Percentiles rank a stretch among this genome's conserved stretches.
phyloP scores from a whole-genome alignment of 495 filamentous ascomycete genomes.

The Annulohypoxylon nitens region DNA sequence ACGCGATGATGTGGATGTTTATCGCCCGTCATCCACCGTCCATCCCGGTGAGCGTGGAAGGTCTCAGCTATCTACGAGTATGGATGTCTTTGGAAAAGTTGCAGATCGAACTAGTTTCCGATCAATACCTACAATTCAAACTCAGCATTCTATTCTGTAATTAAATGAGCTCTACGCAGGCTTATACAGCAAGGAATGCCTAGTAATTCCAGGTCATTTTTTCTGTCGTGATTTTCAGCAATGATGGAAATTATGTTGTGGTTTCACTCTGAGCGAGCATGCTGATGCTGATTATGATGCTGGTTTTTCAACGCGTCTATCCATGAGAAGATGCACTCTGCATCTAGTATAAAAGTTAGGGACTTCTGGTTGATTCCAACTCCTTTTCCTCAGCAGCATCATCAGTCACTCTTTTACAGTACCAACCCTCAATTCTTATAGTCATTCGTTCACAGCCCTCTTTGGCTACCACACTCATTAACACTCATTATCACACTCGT shows the following conservation, averaged over 20 bases:
- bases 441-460: slow-evolving; percentile 43
- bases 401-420: slow-evolving; percentile 32
- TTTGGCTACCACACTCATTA: slow-evolving; percentile 45
- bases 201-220: slow-evolving; percentile 45
- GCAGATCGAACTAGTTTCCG: background rate
- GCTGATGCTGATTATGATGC: background rate
- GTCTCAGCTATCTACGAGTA: slow-evolving; percentile 14
- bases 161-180: background rate
- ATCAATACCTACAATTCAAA: background rate
- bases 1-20: background rate
- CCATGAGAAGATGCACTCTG: background rate
- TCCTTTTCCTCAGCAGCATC: slow-evolving; percentile 25
- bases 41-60: slow-evolving; percentile 18
- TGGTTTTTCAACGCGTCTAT: slow-evolving; percentile 11
- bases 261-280: slow-evolving; percentile 15
- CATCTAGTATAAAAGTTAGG: slow-evolving; percentile 44
- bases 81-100: slow-evolving; percentile 31
- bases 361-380: background rate
- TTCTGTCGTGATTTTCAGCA: slow-evolving; percentile 3
- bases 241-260: slow-evolving; percentile 37
- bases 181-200: slow-evolving; percentile 41
- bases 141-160: background rate
- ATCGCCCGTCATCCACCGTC: background rate
- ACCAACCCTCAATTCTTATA: slow-evolving; percentile 27
- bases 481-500: slow-evolving; percentile 36